Evolutionary conservation across 495 filamentous ascomycete genomes (phyloP).

Genomic region (Talaromyces borbonicus): DNA sequence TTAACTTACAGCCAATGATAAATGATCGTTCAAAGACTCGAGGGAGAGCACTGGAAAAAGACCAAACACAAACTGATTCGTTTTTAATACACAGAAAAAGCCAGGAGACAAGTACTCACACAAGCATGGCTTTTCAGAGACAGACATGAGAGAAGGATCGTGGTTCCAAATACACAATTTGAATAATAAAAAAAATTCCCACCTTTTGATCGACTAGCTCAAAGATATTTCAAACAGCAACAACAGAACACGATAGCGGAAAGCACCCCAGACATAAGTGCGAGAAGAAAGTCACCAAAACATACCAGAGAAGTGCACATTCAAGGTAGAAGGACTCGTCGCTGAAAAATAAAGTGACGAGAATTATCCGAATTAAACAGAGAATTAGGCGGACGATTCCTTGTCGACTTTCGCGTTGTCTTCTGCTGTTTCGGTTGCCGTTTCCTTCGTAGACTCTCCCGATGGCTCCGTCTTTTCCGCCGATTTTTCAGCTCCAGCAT

Average conservation of each 20-base stretch:
- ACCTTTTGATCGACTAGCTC: not conserved
- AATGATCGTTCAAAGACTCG: too few relatives aligned
- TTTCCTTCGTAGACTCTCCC: constrained; percentile 9
- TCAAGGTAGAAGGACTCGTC: too few relatives aligned
- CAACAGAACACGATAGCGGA: not conserved
- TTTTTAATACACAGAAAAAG: not conserved
- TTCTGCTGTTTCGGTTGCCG: constrained; percentile 10
- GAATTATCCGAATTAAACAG: not conserved
- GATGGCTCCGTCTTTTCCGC: constrained; percentile 9
- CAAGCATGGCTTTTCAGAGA: not conserved
- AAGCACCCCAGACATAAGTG: not conserved
- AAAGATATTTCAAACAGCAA: not conserved
- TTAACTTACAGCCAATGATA: too few relatives aligned
- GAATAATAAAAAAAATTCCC: too few relatives aligned
- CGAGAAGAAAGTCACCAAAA: not conserved
- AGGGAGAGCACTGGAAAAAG: too few relatives aligned
- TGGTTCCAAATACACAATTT: constrained; percentile 1
- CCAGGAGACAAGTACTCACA: not conserved
- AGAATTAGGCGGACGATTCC: constrained; percentile 9
- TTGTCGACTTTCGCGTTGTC: constrained; percentile 7
- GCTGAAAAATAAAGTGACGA: too few relatives aligned
- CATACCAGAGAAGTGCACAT: not conserved
- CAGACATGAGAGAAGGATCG: not conserved
- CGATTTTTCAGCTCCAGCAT: constrained; percentile 10
- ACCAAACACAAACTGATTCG: not conserved